A percentile compares a stretch with the other conserved stretches of the same genome.
Conservation (phyloP, 352 stramenopile genomes). For the Phytophthora gonapodyides region DNA sequence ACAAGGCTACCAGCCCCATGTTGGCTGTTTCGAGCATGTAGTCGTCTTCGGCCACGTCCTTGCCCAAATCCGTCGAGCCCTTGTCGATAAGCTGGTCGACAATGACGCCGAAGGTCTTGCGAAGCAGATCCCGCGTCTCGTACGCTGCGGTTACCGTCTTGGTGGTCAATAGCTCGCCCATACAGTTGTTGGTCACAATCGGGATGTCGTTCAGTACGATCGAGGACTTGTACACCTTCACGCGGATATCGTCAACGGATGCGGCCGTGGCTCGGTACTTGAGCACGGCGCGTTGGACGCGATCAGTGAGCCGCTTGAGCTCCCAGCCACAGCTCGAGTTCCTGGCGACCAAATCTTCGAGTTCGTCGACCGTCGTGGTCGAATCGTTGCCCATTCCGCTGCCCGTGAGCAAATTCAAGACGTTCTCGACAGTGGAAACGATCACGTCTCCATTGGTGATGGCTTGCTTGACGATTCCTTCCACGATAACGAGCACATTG, state of each 20-base stretch:
- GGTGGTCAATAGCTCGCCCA: conserved; percentile 20
- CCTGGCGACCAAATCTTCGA: conserved; percentile 22
- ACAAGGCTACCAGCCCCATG: conserved; percentile 32
- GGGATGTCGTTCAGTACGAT: conserved; percentile 42
- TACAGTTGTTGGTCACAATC: conserved; percentile 37
- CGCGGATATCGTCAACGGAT: conserved; percentile 18
- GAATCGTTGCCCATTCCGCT: conserved; percentile 11
- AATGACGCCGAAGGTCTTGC: conserved; percentile 37
- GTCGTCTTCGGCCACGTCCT: conserved; percentile 30
- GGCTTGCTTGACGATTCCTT: conserved; percentile 35
- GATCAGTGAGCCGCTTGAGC: conserved; percentile 33
- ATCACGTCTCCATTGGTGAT: conserved; percentile 34
- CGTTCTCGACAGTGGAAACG: conserved; percentile 27
- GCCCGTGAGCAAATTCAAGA: conserved; percentile 29
- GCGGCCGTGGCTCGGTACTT: conserved; percentile 16
- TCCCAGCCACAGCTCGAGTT: conserved; percentile 34
- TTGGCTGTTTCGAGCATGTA: conserved; percentile 42
- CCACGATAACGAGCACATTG: conserved; percentile 18
- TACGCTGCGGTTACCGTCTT: conserved; percentile 24
- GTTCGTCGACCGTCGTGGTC: conserved; percentile 20
- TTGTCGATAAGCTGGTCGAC: conserved; percentile 36
- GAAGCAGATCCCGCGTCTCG: conserved; percentile 31
- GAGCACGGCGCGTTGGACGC: conserved; percentile 23
- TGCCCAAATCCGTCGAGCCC: conserved; percentile 28
- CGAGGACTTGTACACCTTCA: conserved; percentile 31